A percentile compares a stretch with the other conserved stretches of the same genome.
Conservation (phyloP, 2,329 filamentous ascomycete genomes). For the Colletotrichum navitas region DNA sequence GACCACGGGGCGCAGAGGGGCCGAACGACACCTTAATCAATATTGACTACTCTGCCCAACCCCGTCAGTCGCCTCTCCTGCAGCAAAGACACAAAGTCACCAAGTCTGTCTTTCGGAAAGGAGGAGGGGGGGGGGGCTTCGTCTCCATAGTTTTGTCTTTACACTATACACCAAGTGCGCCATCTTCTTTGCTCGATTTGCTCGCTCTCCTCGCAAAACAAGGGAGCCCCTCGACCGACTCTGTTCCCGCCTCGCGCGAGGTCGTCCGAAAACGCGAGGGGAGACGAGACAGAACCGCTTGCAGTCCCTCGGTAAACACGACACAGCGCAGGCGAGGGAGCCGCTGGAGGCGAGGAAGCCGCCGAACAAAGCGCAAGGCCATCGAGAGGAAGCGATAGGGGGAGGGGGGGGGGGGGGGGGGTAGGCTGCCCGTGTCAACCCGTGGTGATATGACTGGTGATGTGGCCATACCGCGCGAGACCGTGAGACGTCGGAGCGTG, state of each 20-base stretch:
- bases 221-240: background rate
- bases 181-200: background rate
- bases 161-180: background rate
- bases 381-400: background rate
- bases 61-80: background rate
- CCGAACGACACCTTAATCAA: conserved; percentile 11
- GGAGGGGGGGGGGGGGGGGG: too few species aligned
- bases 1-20: background rate
- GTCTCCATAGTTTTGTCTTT: background rate
- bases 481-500: conserved; percentile 30
- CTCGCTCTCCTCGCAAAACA: background rate
- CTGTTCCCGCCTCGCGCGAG: too few species aligned
- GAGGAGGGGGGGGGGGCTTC: too few species aligned
- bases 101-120: too few species aligned
- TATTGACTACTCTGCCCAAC: conserved; percentile 16
- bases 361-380: background rate
- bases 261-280: background rate
- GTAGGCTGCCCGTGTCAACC: conserved; percentile 1
- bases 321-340: background rate
- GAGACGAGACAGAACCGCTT: background rate
- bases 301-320: background rate
- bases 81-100: background rate
- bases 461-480: background rate
- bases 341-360: background rate
- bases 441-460: conserved; percentile 11